Conservation (phyloP, 2,329 filamentous ascomycete genomes). For the Trichoderma sp. region DNA sequence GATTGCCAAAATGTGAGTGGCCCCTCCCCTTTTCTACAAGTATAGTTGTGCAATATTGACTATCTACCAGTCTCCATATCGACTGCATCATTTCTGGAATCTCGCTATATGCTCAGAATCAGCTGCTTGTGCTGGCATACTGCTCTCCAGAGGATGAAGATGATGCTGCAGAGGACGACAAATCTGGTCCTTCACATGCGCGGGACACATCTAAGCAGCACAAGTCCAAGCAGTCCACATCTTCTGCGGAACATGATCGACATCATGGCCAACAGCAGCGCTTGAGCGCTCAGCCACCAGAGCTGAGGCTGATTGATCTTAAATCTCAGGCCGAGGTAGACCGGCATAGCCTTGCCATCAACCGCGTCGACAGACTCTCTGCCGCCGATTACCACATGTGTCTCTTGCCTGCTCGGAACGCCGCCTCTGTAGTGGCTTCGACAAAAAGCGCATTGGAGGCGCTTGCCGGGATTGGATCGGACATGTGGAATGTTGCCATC, state of each 20-base stretch:
- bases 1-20: conserved; percentile 82
- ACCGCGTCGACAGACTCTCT: conserved; percentile 81
- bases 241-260: conserved; percentile 59
- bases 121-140: conserved; percentile 90
- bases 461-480: conserved; percentile 69
- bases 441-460: conserved; percentile 76
- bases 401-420: conserved; percentile 73
- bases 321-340: conserved; percentile 84
- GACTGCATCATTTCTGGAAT: conserved; percentile 98
- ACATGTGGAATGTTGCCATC: conserved; percentile 88
- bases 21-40: background rate
- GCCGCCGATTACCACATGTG: conserved; percentile 91
- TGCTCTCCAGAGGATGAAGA: conserved; percentile 74
- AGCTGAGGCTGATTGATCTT: conserved; percentile 88
- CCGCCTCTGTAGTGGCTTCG: conserved; percentile 63
- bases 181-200: conserved; percentile 4
- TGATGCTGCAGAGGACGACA: conserved; percentile 50
- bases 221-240: conserved; percentile 48
- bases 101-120: conserved; percentile 89
- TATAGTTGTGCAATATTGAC: background rate
- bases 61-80: conserved; percentile 70
- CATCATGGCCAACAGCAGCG: conserved; percentile 68
- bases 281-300: conserved; percentile 80
- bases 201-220: conserved; percentile 43
- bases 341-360: conserved; percentile 82